phyloP scores from a whole-genome alignment of 2,329 filamentous ascomycete genomes.

The Xylogone sp. region DNA sequence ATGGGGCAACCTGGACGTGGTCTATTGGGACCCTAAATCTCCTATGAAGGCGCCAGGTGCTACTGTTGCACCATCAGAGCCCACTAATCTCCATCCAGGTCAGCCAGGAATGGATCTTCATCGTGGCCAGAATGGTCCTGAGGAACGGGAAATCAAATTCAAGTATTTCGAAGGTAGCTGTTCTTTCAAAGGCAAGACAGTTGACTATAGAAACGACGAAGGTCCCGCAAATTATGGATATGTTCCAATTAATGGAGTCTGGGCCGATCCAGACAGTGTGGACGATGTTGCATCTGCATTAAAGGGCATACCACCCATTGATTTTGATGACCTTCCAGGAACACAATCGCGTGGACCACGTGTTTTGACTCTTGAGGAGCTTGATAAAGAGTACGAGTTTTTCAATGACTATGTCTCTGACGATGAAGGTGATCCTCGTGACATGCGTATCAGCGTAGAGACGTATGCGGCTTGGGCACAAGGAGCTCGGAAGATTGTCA shows the following conservation, averaged over 20 bases:
- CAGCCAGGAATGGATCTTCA: neutral
- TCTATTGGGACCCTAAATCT: neutral
- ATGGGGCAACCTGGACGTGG: neutral
- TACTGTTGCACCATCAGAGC: neutral
- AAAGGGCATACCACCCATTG: neutral
- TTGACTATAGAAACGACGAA: conserved; percentile 18
- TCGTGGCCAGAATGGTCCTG: neutral
- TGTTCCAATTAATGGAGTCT: conserved; percentile 15
- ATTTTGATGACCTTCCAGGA: neutral
- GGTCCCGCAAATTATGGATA: conserved; percentile 24
- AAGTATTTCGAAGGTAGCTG: neutral
- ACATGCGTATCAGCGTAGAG: conserved; percentile 36
- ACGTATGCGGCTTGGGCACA: conserved; percentile 38
- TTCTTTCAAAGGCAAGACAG: conserved; percentile 4
- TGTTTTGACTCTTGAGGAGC: conserved; percentile 14
- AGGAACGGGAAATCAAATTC: neutral
- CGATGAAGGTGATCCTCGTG: conserved; percentile 34
- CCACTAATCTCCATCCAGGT: neutral
- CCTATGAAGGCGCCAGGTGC: neutral
- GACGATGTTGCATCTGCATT: conserved; percentile 14
- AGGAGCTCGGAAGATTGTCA: conserved; percentile 22
- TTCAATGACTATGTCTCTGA: conserved; percentile 32
- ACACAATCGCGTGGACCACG: conserved; percentile 3
- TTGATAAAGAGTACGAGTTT: conserved; percentile 15
- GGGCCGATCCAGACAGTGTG: conserved; percentile 26